Conservation (phyloP, 2,329 filamentous ascomycete species). For the Raffaelea ambrosiae region DNA sequence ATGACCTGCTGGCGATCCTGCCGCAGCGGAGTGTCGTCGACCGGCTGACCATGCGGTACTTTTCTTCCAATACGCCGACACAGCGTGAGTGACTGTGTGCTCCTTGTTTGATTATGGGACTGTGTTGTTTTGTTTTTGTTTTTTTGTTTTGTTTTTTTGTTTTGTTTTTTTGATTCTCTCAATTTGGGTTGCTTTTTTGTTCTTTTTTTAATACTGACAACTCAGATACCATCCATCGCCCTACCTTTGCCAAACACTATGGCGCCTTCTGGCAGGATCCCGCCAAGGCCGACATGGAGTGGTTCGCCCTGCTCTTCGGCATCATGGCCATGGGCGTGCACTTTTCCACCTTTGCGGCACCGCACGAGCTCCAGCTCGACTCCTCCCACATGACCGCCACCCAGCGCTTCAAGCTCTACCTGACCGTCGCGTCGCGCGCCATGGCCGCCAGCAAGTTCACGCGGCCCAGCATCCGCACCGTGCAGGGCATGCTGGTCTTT, state of each 20-base stretch:
- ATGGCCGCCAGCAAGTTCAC: constrained; percentile 42
- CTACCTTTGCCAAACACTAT: constrained; percentile 21
- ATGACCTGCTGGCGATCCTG: constrained; percentile 38
- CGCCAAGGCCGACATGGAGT: constrained; percentile 12
- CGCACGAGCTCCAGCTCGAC: constrained; percentile 33
- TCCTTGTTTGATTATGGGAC: too few species aligned
- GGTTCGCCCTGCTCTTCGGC: constrained; percentile 22
- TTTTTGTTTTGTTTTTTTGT: not conserved
- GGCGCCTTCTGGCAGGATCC: constrained; percentile 20
- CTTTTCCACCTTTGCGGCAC: constrained; percentile 34
- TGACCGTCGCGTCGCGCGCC: constrained; percentile 41
- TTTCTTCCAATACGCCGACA: constrained; percentile 43
- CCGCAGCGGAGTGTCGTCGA: constrained; percentile 39
- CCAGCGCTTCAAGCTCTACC: constrained; percentile 39
- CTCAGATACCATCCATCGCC: constrained; percentile 44
- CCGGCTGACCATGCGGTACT: constrained; percentile 43
- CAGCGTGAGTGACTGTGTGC: constrained; percentile 30
- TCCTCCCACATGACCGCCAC: constrained; percentile 30
- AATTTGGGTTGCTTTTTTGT: not conserved
- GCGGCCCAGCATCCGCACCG: constrained; percentile 36
- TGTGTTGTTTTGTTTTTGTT: not conserved
- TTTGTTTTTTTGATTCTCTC: not conserved
- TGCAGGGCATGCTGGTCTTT: constrained; percentile 44
- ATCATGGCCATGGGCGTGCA: constrained; percentile 25
- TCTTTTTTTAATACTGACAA: not conserved